Evolutionary conservation across 2,329 filamentous ascomycete species (phyloP), one percentile per base, ranked within the genome.

Genomic region (Hypoxylon sp.): DNA sequence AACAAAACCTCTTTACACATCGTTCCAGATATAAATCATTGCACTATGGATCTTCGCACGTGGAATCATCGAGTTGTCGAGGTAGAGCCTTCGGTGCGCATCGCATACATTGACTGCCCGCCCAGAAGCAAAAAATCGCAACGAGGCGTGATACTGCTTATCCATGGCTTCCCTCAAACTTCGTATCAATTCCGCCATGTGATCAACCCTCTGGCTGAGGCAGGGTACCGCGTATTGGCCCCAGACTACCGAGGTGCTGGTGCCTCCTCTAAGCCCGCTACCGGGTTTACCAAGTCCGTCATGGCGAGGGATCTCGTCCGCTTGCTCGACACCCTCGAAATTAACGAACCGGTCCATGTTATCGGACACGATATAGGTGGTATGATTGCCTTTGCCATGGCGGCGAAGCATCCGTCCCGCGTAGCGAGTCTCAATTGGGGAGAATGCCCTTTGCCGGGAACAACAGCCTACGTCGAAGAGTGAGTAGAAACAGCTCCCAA

Each of bases 341-440:
- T 80, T 68, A 73, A 71, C 13, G 70, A 77, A 13, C 74, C 77
- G 11, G 71, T 80, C 3, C 79, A 82, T 59, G 68, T 82, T 3
- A 76, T 83, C 0, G 80, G 81, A 8, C 79, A 84, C 54, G 81
- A 83, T 56, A 82, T 83, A 19, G 79, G 80, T 15, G 80, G 79
- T 43, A 82, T 82, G 79, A 76, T 83, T 24, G 78, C 79, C 0
- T 78, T 79, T 60, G 76, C 79, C 4, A 80, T 80, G 59, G 79
- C 76, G 4, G 68, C 72, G 1, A 74, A 72, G 1, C 78, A 77
- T 46, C 72, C 79, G 0, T 67, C 74, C 1, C 62, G 73, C 34
- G 73, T 76, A 0, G 72, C 72, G 1, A 79, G 73, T 49, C 73
- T 81, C 15, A 76, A 71, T 11, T 80, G 77, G 77, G 79, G 78